Evolutionary conservation across 2,329 filamentous ascomycete genomes (phyloP).

Genomic region (Alternaria postmessia): DNA sequence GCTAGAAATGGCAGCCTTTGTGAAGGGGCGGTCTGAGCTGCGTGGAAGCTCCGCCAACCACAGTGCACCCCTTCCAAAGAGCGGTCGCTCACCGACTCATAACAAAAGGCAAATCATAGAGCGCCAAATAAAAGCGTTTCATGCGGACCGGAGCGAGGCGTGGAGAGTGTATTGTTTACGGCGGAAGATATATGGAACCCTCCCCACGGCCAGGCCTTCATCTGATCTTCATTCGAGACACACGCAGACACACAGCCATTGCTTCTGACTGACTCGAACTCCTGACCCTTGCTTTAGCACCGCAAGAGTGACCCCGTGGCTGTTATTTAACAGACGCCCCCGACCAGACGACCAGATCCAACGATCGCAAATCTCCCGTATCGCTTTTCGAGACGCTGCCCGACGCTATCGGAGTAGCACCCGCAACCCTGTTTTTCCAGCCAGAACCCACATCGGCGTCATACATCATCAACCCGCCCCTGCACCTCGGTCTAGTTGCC

Average conservation of each 20-base stretch:
- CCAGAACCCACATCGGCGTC: conserved; percentile 29
- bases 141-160: conserved; percentile 36
- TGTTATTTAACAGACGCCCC: conserved; percentile 18
- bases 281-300: conserved; percentile 32
- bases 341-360: conserved; percentile 18
- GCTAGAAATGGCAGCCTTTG: conserved; percentile 30
- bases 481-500: conserved; percentile 42
- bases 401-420: conserved; percentile 26
- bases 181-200: conserved; percentile 43
- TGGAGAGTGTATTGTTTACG: conserved; percentile 28
- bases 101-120: conserved; percentile 40
- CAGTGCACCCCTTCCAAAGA: conserved; percentile 27
- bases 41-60: conserved; percentile 28
- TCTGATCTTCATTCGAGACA: conserved; percentile 46
- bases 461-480: conserved; percentile 36
- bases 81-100: conserved; percentile 44
- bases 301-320: conserved; percentile 1
- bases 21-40: conserved; percentile 27
- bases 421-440: conserved; percentile 26
- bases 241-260: conserved; percentile 28
- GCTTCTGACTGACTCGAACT: conserved; percentile 49
- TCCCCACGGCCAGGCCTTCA: conserved; percentile 41
- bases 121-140: conserved; percentile 34
- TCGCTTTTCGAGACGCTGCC: conserved; percentile 17
- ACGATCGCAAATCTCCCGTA: conserved; percentile 12